Base-by-base conservation (phyloP, 805 yeast species). In the Spathaspora gorwiae region DNA sequence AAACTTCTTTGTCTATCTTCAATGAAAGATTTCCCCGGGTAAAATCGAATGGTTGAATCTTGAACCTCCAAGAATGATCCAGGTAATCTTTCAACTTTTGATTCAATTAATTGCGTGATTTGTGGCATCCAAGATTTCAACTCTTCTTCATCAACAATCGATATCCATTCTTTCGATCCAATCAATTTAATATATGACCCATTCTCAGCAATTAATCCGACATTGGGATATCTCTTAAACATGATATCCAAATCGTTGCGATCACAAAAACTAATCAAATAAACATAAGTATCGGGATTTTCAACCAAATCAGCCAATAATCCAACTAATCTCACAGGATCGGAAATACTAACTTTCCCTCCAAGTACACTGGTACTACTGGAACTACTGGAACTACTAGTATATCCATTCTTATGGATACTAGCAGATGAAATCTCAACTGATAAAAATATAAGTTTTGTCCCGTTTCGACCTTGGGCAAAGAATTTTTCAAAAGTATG, bases 161-260 rank as follows among this genome's bases (percentile, higher is more conserved):
- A 73, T 40, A 76, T 64, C 95, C 95, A 88, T 10, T 70, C 64
- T 12, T 70, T 63, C 26, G 68, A 52, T 15, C 78, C 73, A 12
- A 76, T 75, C 14, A 80, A 56, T 59, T 78, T 82, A 31, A 92
- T 73, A 55, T 78, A 88, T 0, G 89, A 95, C 33, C 98, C 98
- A 58, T 84, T 83, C 62, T 90, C 98, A 1, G 97, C 95, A 50
- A 92, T 81, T 43, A 92, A 69, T 0, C 97, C 97, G 29, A 90
- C 57, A 35, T 79, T 79, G 1, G 84, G 79, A 4, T 81, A 75
- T 52, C 88, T 76, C 14, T 84, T 73, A 65, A 83, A 90, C 43
- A 80, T 66, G 44, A 87, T 72, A 49, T 84, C 87, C 57, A 90
- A 65, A 36, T 83, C 87, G 1, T 73, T 63, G 47, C 84, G 73